These are phyloP conservation scores for Gossypium thurberi DNA, from an alignment of 345 rosid genomes.

Conservation along the genomic window DNA sequence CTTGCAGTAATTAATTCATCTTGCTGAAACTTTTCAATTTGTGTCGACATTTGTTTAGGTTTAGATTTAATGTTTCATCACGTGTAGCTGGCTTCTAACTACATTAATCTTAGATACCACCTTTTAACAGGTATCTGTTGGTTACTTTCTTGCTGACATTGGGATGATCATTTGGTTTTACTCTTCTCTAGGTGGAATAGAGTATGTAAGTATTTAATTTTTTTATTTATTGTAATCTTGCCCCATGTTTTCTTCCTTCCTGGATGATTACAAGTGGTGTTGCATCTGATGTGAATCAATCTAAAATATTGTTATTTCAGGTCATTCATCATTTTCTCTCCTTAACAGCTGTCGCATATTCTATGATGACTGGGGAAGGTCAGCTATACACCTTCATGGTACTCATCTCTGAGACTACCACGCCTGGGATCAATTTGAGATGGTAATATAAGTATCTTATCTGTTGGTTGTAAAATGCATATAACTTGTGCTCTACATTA, in stretches of 20 bases:
- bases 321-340: conserved; percentile 52
- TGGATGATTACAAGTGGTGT: not conserved
- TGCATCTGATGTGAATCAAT: not conserved
- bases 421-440: conserved; percentile 59
- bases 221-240: not conserved
- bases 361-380: conserved; percentile 51
- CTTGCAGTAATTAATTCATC: not conserved
- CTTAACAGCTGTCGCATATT: conserved; percentile 34
- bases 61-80: not conserved
- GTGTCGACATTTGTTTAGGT: not conserved
- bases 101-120: not conserved
- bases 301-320: conserved; percentile 22
- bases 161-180: conserved; percentile 57
- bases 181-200: conserved; percentile 56
- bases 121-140: conserved; percentile 45
- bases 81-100: not conserved
- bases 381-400: conserved; percentile 52
- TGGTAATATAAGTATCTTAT: conserved; percentile 28
- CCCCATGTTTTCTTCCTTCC: not conserved
- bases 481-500: not conserved
- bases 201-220: conserved; percentile 37
- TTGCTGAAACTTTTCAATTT: not conserved
- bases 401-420: conserved; percentile 60
- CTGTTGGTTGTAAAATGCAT: not conserved
- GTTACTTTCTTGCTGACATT: conserved; percentile 50